phyloP scores from a whole-genome alignment of 495 filamentous ascomycete genomes.

The Aspergillus diversus region DNA sequence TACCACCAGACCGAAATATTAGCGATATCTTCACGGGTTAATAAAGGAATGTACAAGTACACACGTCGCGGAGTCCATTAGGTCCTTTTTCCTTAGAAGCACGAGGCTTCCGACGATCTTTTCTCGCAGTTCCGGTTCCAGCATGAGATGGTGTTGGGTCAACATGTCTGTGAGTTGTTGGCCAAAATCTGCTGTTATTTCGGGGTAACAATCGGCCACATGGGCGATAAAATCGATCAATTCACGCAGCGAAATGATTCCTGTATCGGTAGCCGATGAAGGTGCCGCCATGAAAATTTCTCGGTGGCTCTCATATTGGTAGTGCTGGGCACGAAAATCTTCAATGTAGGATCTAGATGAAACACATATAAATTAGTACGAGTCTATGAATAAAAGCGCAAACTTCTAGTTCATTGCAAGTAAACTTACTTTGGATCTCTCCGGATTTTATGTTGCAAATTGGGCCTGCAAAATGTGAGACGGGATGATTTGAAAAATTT shows the following conservation, averaged over 20 bases:
- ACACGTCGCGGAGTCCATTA: conserved; percentile 78
- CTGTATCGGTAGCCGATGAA: conserved; percentile 70
- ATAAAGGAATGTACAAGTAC: conserved; percentile 17
- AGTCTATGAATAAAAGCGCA: conserved; percentile 4
- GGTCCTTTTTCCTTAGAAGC: conserved; percentile 84
- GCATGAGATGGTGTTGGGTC: conserved; percentile 73
- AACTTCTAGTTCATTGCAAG: not conserved
- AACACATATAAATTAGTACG: conserved; percentile 15
- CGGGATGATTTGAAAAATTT: conserved; percentile 27
- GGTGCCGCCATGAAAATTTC: conserved; percentile 89
- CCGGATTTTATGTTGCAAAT: conserved; percentile 85
- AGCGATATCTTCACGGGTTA: conserved; percentile 8
- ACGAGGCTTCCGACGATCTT: conserved; percentile 93
- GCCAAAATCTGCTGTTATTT: conserved; percentile 74
- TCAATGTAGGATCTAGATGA: conserved; percentile 71
- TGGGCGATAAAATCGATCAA: conserved; percentile 89
- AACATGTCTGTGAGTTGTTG: conserved; percentile 81
- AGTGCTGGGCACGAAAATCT: conserved; percentile 86
- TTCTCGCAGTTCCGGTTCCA: conserved; percentile 83
- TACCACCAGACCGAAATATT: conserved; percentile 25
- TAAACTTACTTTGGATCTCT: conserved; percentile 72
- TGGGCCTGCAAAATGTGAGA: conserved; percentile 56
- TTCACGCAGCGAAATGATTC: conserved; percentile 79
- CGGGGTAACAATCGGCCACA: conserved; percentile 90
- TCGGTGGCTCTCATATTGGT: conserved; percentile 86